Percentiles rank a stretch among this genome's conserved stretches.
Evolutionary conservation across 2,329 filamentous ascomycete species (phyloP).

Genomic region (Talaromyces sp.): DNA sequence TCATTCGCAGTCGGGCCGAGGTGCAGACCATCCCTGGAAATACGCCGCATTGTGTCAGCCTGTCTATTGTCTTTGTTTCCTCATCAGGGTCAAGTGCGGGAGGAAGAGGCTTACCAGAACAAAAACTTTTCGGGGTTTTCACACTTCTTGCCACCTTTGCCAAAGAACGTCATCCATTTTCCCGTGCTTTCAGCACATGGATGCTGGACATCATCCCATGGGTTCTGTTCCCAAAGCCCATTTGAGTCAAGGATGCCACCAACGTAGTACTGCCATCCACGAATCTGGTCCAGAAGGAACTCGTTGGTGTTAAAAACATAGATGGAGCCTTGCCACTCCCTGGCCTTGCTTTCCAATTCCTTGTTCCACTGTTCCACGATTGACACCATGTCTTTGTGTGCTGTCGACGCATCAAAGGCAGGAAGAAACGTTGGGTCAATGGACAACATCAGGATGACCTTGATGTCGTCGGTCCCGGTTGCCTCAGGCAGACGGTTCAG

Average conservation of each 20-base stretch:
- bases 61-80: conserved; percentile 10
- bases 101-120: conserved; percentile 31
- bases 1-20: conserved; percentile 32
- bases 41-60: conserved; percentile 8
- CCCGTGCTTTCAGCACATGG: conserved; percentile 26
- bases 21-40: conserved; percentile 36
- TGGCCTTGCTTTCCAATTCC: conserved; percentile 21
- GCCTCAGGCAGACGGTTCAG: conserved; percentile 23
- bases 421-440: conserved; percentile 37
- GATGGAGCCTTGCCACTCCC: conserved; percentile 27
- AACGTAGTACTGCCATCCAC: conserved; percentile 31
- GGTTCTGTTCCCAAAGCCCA: conserved; percentile 26
- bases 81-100: not conserved
- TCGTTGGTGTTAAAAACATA: conserved; percentile 36
- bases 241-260: conserved; percentile 29
- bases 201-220: conserved; percentile 30
- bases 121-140: conserved; percentile 32
- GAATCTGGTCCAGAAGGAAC: conserved; percentile 33
- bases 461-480: conserved; percentile 25
- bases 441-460: conserved; percentile 31
- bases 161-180: conserved; percentile 19
- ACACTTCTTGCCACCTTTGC: conserved; percentile 19
- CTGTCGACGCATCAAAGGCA: conserved; percentile 20
- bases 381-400: conserved; percentile 28
- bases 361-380: conserved; percentile 31